Base-by-base conservation (phyloP, 768 basidiomycete species). In the Nevesoporus exiguus region DNA sequence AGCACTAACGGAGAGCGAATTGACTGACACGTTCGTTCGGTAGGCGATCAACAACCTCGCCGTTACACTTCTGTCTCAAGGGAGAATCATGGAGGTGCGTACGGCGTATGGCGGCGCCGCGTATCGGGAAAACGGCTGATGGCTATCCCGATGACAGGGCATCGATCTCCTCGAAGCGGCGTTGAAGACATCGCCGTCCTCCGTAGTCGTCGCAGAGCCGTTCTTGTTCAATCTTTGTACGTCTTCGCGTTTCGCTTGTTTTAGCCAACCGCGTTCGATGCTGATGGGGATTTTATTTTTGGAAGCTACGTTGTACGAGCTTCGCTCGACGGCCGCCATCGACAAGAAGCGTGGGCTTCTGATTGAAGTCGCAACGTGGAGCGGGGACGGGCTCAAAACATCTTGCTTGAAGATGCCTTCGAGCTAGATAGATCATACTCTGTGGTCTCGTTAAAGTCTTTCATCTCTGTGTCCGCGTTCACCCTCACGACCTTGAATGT, bases 201-300 rank as follows among this genome's bases (percentile, higher is more conserved):
- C 81, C 45, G 81, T 88, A 9, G 85, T 87, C 13, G 79, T 85
- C 24, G 86, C 88, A 7, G 90, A 93, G 62, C 90, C 90, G 5
- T 89, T 89, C 71, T 66, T 93, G 41, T 93, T 93, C 71, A 93
- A 93, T 58, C 76, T 93, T 7, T 88, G 91, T 91, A 66, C 55
- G 85, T 72, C 29, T 22, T 25, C 22, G 11, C 15, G 13, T 15
- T 43, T 24, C 15, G 13, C 5, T 7, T n/a, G n/a, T n/a, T 5
- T n/a, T 33, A 25, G 11, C 37, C 11, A 40, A 33, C n/a, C 8
- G 10, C 22, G 13, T 21, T 25, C 15, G 10, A 19, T 13, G 17
- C 42, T 49, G 17, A 37, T n/a, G 40, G 42, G 10, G 27, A 5
- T 25, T 29, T 5, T 39, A 21, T 22, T 40, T 21, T 5, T 47